Base-by-base conservation (phyloP, 2,329 filamentous ascomycete genomes). In the Aspergillus aculeatus region DNA sequence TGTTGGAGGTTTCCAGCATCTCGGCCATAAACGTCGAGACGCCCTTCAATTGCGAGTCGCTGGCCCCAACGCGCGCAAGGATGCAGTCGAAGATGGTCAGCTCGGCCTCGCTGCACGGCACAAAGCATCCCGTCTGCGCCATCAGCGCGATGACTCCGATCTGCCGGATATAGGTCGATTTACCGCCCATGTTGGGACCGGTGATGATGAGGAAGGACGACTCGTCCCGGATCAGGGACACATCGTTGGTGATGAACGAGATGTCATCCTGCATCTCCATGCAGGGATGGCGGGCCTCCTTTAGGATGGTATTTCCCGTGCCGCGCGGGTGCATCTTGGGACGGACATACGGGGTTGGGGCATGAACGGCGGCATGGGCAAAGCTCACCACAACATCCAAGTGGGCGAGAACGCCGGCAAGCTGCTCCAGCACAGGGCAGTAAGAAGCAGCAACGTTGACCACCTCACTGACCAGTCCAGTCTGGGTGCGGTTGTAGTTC, bases 1-100 rank as follows among this genome's bases (percentile, higher is more conserved):
- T 99, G 74, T 98, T 98, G 66, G 95, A 92, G 1, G 95, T 99
- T 75, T 99, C 95, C 23, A 99, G 85, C 95, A 99, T 99, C 79
- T 99, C 95, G 1, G 95, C 95, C 96, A 99, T 99, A 77, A 99
- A 99, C 0, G 95, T 99, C 3, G 92, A 96, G 2, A 99, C 95
- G 38, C 95, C 95, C 78, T 98, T 98, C 64, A 99, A 88, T 76
- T 98, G 95, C 6, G 91, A 96, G 77, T 99, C 96, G 68, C 90
- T 95, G 6, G 95, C 96, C 47, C 96, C 95, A 0, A 99, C 95
- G 68, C 95, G 90, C 0, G 96, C 95, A 44, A 99, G 89, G 62
- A 99, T 96, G 63, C 92, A 95, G 79, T 99, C 95, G 74, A 97
- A 99, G 60, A 99, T 92, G 16, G 91, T 96, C 49, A 99, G 80